Percentiles rank a stretch among this genome's conserved stretches.
phyloP scores from a whole-genome alignment of 2,329 filamentous ascomycete species.

The Claviceps paspali region DNA sequence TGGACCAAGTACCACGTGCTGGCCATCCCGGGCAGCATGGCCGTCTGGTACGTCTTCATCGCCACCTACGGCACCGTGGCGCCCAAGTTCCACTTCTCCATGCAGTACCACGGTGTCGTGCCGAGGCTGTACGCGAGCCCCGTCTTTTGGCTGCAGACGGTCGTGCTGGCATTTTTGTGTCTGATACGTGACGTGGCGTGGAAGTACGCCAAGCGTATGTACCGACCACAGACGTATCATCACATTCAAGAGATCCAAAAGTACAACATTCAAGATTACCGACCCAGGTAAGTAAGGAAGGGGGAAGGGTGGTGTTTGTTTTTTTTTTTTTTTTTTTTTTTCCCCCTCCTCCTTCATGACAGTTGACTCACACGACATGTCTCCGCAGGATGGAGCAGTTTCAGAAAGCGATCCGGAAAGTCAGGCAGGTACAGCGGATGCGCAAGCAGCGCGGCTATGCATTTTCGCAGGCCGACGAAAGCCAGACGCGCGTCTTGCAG shows the following conservation, averaged over 20 bases:
- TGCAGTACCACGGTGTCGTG: conserved; percentile 74
- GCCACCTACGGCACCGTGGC: conserved; percentile 77
- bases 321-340: not conserved
- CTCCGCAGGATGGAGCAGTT: conserved; percentile 88
- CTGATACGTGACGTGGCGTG: conserved; percentile 80
- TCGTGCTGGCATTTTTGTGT: conserved; percentile 67
- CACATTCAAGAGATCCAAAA: conserved; percentile 99
- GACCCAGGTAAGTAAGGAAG: conserved; percentile 59
- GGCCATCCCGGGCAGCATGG: conserved; percentile 84
- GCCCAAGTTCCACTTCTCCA: conserved; percentile 65
- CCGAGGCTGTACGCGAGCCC: conserved; percentile 67
- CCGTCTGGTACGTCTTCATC: conserved; percentile 82
- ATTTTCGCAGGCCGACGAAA: conserved; percentile 94
- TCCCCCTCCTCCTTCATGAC: not conserved
- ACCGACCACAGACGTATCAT: conserved; percentile 87
- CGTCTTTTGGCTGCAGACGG: conserved; percentile 81
- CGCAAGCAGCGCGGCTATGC: conserved; percentile 97
- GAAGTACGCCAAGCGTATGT: conserved; percentile 98
- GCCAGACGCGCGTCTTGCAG: conserved; percentile 85
- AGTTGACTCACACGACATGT: too few relatives aligned
- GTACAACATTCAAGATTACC: conserved; percentile 98
- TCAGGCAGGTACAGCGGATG: conserved; percentile 96
- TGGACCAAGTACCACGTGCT: conserved; percentile 98
- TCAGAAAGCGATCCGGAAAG: conserved; percentile 97
- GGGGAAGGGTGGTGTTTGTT: too few relatives aligned